phyloP scores from a whole-genome alignment of 768 basidiomycete species.

The Hericium erinaceus region DNA sequence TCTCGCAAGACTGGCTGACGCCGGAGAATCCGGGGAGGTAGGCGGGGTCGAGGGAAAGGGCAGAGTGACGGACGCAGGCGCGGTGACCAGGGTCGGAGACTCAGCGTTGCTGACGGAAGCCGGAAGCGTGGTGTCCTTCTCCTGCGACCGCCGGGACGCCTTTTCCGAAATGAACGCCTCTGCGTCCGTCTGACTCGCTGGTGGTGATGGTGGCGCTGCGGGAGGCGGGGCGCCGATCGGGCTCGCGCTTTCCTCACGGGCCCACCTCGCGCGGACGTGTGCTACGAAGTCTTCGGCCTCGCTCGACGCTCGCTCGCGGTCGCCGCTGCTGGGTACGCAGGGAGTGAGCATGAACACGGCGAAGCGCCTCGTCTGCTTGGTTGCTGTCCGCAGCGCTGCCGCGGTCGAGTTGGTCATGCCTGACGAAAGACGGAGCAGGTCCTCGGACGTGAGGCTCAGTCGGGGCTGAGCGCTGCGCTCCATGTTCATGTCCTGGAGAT shows the following conservation, averaged over 20 bases:
- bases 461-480: too few species aligned
- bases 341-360: not conserved
- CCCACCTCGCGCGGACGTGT: conserved; percentile 1
- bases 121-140: conserved; percentile 8
- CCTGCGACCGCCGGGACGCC: conserved; percentile 2
- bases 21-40: not conserved
- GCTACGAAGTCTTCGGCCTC: not conserved
- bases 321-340: too few species aligned
- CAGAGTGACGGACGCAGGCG: not conserved
- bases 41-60: not conserved
- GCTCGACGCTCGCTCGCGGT: not conserved
- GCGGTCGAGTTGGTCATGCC: not conserved
- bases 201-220: not conserved
- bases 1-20: too few species aligned
- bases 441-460: not conserved
- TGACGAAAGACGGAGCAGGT: not conserved
- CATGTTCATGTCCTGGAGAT: too few species aligned
- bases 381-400: not conserved
- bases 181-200: too few species aligned
- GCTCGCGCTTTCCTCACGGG: not conserved
- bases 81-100: not conserved
- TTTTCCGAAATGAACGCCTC: too few species aligned
- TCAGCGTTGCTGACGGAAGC: not conserved
- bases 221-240: not conserved
- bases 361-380: not conserved